phyloP scores from a whole-genome alignment of 805 yeast genomes.

The Starmerella bacillaris region DNA sequence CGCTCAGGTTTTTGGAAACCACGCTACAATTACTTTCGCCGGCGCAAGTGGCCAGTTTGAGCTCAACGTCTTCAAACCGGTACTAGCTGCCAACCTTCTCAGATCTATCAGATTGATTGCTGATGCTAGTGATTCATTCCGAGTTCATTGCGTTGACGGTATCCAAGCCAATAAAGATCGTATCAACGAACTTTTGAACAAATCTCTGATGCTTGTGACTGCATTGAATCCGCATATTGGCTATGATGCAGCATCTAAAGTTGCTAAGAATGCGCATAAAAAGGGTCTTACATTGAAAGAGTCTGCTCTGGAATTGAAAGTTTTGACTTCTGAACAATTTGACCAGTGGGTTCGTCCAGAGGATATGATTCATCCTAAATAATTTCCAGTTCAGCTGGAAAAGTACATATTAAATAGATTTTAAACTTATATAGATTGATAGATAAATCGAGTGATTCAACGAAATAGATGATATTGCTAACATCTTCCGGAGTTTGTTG shows the following conservation, averaged over 20 bases:
- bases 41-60: slow-evolving; percentile 99
- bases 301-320: slow-evolving; percentile 82
- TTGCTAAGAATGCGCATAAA: slow-evolving; percentile 96
- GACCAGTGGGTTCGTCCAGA: slow-evolving; percentile 97
- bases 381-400: no score
- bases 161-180: slow-evolving; percentile 74
- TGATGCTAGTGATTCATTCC: slow-evolving; percentile 79
- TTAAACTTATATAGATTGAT: no score
- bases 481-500: no score
- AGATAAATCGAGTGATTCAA: no score
- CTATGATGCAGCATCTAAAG: slow-evolving; percentile 91
- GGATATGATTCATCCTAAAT: slow-evolving; percentile 84
- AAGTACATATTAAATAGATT: no score
- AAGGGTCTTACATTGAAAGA: slow-evolving; percentile 91
- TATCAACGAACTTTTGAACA: slow-evolving; percentile 73
- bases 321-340: slow-evolving; percentile 67
- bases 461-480: no score
- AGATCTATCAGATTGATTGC: slow-evolving; percentile 74
- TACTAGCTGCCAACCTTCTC: slow-evolving; percentile 77
- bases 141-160: slow-evolving; percentile 88
- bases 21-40: slow-evolving; percentile 84
- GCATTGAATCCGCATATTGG: slow-evolving; percentile 98
- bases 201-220: slow-evolving; percentile 94
- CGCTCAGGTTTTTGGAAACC: slow-evolving; percentile 94
- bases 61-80: slow-evolving; percentile 95